Evolutionary conservation across 1,139 yeast genomes (phyloP), one percentile per base, ranked within the genome.

Genomic region (Sugiyamaella novakii): DNA sequence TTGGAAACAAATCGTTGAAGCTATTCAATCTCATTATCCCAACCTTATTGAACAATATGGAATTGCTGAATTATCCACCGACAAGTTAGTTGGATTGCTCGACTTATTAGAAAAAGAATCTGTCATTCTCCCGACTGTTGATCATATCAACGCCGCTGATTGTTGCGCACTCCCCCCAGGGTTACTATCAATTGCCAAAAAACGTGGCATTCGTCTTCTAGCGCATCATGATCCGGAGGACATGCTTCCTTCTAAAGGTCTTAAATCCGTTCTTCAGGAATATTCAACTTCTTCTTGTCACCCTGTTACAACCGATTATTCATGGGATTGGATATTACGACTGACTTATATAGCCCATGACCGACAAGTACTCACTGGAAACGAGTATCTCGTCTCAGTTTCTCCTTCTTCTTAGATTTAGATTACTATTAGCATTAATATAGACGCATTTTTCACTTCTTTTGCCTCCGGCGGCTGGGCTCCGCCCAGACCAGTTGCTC

Each of bases 161-260:
- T 66, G 68, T 51, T 65, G 68, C 46, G 66, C 64, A 5, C 57
- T 66, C 14, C 67, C 69, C 2, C 63, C 65, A 10, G 60, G 61
- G 11, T 57, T 66, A 15, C 51, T 64, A 17, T 45, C 51, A 18
- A 43, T 63, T 27, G 56, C 66, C 11, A 57, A 59, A 29, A 52
- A 55, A n/a, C 52, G 55, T 2, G 54, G 54, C 2, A 59, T 66
- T 51, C 57, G 59, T 43, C 58, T 66, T 17, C 51, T 64, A 30
- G 68, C 68, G 2, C 68, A 65, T 45, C 67, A 64, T 37, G 70
- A 66, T 43, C 61, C 65, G 3, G 59, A 56, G 17, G 54, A 55
- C 15, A 46, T 61, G 28, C 47, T 63, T 18, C 55, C 63, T 10
- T 49, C 43, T 7, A 34, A 41, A 2, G 58, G 55, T n/a, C 50